These are phyloP conservation scores for Paramecium tetraurelia DNA, from an alignment of 73 alveolate genomes.

Conservation along the genomic window DNA sequence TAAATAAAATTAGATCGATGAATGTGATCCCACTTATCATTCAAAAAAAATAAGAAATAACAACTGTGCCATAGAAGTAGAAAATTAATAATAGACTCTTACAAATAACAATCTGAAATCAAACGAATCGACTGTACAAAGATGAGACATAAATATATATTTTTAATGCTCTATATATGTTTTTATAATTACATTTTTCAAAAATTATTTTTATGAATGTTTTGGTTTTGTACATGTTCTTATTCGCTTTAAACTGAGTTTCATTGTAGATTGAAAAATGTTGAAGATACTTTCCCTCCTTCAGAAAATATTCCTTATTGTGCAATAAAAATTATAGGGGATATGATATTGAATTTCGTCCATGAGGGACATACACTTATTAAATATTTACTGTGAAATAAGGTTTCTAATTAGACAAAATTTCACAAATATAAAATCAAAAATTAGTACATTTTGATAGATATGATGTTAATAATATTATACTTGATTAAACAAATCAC, in stretches of 20 bases:
- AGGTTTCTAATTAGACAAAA: not conserved
- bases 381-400: too few relatives aligned
- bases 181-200: not conserved
- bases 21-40: constrained; percentile 21
- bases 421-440: not conserved
- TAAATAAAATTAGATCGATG: not conserved
- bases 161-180: not conserved
- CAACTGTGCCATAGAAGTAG: not conserved
- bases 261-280: too few relatives aligned
- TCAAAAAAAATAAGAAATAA: constrained; percentile 19
- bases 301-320: too few relatives aligned
- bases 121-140: not conserved
- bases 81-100: not conserved
- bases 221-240: too few relatives aligned
- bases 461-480: not conserved
- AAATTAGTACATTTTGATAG: not conserved
- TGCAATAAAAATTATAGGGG: too few relatives aligned
- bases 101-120: not conserved
- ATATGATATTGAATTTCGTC: too few relatives aligned
- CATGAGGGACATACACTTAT: too few relatives aligned
- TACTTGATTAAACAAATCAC: not conserved
- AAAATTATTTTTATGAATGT: not conserved
- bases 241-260: too few relatives aligned
- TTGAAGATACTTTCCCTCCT: too few relatives aligned
- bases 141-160: not conserved